Evolutionary conservation across 306 rosid species (phyloP).

Genomic region (Castanea sativa): DNA sequence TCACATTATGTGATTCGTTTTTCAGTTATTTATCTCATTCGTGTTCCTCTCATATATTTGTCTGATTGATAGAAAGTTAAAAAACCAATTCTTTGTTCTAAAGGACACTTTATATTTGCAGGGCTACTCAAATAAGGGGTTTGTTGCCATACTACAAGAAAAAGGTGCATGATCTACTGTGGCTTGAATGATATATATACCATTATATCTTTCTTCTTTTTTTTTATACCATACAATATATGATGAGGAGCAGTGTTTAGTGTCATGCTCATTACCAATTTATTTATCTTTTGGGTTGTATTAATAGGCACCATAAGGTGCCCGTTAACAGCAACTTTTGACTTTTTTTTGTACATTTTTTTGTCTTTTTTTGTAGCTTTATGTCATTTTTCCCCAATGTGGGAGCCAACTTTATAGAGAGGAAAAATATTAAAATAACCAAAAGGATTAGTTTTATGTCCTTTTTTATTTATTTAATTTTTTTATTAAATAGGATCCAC

Average conservation of each 20-base stretch:
- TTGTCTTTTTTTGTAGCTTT: too few relatives aligned
- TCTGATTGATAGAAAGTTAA: background rate
- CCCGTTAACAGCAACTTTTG: too few relatives aligned
- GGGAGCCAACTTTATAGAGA: too few relatives aligned
- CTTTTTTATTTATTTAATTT: too few relatives aligned
- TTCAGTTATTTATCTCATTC: slow-evolving; percentile 12
- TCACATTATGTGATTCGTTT: background rate
- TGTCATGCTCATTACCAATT: too few relatives aligned
- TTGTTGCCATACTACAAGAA: slow-evolving; percentile 75
- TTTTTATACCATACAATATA: too few relatives aligned
- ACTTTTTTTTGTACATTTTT: too few relatives aligned
- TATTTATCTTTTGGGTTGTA: too few relatives aligned
- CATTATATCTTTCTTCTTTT: background rate
- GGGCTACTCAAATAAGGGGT: slow-evolving; percentile 94
- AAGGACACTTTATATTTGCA: slow-evolving; percentile 36
- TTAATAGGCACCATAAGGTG: rapidly evolving
- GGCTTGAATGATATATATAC: background rate
- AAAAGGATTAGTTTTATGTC: too few relatives aligned
- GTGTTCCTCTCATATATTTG: slow-evolving; percentile 15
- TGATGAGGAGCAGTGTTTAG: background rate
- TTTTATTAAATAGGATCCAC: too few relatives aligned
- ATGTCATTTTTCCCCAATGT: too few relatives aligned
- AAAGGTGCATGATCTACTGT: slow-evolving; percentile 46
- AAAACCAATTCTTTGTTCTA: slow-evolving; percentile 18
- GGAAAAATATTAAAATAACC: too few relatives aligned